Base-by-base conservation (phyloP, 2,329 filamentous ascomycete species). In the Xylariaceae sp. region DNA sequence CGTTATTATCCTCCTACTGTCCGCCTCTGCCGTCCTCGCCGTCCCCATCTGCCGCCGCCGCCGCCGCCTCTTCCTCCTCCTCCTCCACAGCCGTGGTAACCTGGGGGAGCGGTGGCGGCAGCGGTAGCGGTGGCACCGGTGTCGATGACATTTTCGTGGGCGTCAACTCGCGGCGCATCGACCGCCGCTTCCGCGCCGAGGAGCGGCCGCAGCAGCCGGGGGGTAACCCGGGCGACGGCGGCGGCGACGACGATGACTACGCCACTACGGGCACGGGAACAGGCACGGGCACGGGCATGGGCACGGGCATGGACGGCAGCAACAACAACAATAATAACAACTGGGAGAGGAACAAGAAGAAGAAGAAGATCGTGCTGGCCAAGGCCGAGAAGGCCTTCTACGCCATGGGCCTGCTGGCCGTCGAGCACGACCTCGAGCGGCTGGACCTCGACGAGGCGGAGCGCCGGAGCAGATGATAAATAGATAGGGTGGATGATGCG, bases 391-490 rank as follows among this genome's bases (percentile, higher is more conserved):
- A 77, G 46, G 67, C 82, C 3, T 77, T 80, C 47, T 88, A 83
- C 63, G 87, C 86, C 2, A 70, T 93, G 54, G 89, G 89, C 1
- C 52, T 94, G 37, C 60, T 94, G 40, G 78, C 77, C 3, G 71
- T 86, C n/a, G 83, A 93, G 50, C 75, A 81, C 36, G 85, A 93
- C 56, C 67, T 92, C 43, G 68, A 77, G 42, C 67, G 64, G 46
- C 57, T 85, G 47, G 73, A 75, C 36, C 50, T 84, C 25, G 67
- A 69, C 27, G 62, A 67, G 31, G 53, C 39, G 11, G 51, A 56
- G 18, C 43, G 36, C 22, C 49, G 49, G 12, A 37, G 44, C 19
- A 39, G 24, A 28, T 12, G n/a, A 6, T 11, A 27, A 31, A 15
- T 9, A 19, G 12, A n/a, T n/a, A n/a, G n/a, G n/a, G n/a, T n/a